Evolutionary conservation across 495 filamentous ascomycete genomes (phyloP), one percentile per base, ranked within the genome.

Genomic region (Aspergillus indologenus): DNA sequence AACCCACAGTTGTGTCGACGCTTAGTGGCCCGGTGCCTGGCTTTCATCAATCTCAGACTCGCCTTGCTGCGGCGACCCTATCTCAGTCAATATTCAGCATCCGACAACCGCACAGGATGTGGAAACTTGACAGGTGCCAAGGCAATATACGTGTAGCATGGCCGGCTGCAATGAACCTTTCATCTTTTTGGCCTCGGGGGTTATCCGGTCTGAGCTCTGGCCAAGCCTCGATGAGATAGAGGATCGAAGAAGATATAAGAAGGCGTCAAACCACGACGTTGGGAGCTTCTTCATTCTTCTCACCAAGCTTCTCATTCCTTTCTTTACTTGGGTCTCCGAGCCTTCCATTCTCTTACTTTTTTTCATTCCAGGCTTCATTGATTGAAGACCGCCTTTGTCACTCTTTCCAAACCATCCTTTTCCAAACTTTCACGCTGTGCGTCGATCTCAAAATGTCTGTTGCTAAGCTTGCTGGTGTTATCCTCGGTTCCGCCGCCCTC

Each of bases 401-500:
- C 66, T 72, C 68, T 65, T 68, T 69, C 19, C 26, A 53, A 58
- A 61, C 64, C 50, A 54, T 68, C 55, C 56, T 62, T 72, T 59
- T 45, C 49, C 3, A 52, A 54, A 47, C 17, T 40, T 46, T 52
- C 68, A 72, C 74, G 73, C 73, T 76, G 73, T 69, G 73, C 71
- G 71, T 76, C 63, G 45, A 65, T 65, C 55, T 44, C 57, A 61
- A 70, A 48, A 76, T 77, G 74, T 74, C 72, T 69, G 29, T 74
- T 48, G 62, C 72, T 60, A 77, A 74, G 64, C 68, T 72, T 66
- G 68, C 71, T 66, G 74, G 68, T 64, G 67, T 79, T 44, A 65
- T 78, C 60, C 71, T 86, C 60, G 76, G 77, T 51, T 76, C 78
- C 61, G 75, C 79, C 52, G 69, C 81, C 44, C 63, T 80, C 52